A percentile compares a stretch with the other conserved stretches of the same genome.
Evolutionary conservation across 2,329 filamentous ascomycete genomes (phyloP).

Genomic region (Thielaviopsis musarum): DNA sequence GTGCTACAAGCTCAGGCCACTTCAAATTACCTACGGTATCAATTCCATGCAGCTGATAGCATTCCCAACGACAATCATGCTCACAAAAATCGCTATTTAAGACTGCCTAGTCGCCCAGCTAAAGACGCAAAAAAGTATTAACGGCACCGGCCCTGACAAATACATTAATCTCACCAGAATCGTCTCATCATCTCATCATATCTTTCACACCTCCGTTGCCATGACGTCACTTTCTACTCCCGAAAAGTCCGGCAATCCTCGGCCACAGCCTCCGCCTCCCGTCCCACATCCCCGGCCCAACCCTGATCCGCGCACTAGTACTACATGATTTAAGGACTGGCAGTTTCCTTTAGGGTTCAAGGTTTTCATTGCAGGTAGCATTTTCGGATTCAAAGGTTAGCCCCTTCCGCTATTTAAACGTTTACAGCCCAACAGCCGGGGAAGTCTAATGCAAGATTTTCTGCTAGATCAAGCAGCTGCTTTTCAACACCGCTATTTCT

Average conservation of each 20-base stretch:
- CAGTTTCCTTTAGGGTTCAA: neutral
- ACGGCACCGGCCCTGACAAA: too few species aligned
- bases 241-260: neutral
- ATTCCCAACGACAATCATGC: neutral
- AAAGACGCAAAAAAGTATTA: neutral
- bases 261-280: neutral
- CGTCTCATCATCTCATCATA: neutral
- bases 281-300: neutral
- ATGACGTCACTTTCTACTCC: neutral
- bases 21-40: neutral
- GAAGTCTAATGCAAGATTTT: neutral
- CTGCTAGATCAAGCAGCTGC: neutral
- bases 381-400: neutral
- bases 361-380: too few species aligned
- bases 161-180: neutral
- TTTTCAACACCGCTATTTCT: neutral
- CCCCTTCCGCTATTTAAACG: neutral
- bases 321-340: neutral
- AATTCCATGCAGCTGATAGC: too few species aligned
- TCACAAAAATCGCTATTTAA: neutral
- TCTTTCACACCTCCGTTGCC: neutral
- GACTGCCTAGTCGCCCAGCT: neutral
- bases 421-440: neutral
- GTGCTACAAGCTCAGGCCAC: neutral
- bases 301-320: neutral